These are phyloP conservation scores for Cnidoscolus chayamansa DNA, from an alignment of 441 rosid genomes.

Conservation along the genomic window DNA sequence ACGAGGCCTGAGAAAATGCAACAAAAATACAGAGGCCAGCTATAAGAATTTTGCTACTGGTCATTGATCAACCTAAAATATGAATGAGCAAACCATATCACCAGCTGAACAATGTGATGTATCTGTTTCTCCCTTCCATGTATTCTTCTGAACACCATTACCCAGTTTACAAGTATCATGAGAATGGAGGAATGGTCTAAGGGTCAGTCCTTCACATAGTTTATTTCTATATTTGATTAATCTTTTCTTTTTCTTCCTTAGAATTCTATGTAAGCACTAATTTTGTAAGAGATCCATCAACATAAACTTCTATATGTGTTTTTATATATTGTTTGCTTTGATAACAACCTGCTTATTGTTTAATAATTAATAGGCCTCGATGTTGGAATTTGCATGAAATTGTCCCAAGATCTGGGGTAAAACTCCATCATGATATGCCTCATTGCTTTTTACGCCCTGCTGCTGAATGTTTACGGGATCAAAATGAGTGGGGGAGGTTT, in stretches of 20 bases:
- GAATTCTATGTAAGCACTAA: not conserved
- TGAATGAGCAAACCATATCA: not conserved
- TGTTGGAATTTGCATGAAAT: constrained; percentile 23
- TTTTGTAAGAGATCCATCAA: not conserved
- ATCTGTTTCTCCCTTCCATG: not conserved
- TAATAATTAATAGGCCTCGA: constrained; percentile 23
- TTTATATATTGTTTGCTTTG: not conserved
- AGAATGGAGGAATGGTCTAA: not conserved
- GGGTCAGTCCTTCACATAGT: not conserved
- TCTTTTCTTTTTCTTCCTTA: not conserved
- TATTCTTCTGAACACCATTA: not conserved
- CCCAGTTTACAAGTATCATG: not conserved
- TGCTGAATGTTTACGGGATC: constrained; percentile 27
- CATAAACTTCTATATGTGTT: too few relatives aligned
- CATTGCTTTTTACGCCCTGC: constrained; percentile 27
- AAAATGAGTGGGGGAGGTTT: constrained; percentile 33
- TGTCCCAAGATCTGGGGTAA: constrained; percentile 11
- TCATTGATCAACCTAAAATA: not conserved
- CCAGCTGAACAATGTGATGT: not conserved
- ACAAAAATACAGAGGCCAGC: not conserved
- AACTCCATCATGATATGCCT: constrained; percentile 20
- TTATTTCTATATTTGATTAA: not conserved
- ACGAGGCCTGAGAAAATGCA: not conserved
- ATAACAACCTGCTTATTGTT: constrained; percentile 6
- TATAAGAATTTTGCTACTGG: not conserved